phyloP scores from a whole-genome alignment of 306 rosid genomes.

The Pyrus bretschneideri region DNA sequence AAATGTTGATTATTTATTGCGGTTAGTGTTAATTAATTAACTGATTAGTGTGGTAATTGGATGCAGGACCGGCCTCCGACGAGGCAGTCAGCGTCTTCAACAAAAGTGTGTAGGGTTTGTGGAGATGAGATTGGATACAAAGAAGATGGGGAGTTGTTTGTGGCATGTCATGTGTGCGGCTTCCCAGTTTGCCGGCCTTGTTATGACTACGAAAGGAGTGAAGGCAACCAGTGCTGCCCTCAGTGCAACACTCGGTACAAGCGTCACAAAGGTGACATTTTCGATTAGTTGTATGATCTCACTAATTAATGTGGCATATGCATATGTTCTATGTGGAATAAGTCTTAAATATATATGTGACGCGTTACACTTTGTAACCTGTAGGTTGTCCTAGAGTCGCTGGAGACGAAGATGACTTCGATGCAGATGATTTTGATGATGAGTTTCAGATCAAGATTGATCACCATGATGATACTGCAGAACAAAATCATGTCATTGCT shows the following conservation, averaged over 20 bases:
- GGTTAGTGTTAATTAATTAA: not conserved
- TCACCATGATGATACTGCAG: conserved; percentile 20
- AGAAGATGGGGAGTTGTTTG: conserved; percentile 65
- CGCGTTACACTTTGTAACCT: not conserved
- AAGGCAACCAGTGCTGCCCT: conserved; percentile 82
- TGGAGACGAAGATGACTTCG: conserved; percentile 82
- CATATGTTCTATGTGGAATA: not conserved
- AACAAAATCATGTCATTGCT: conserved; percentile 15
- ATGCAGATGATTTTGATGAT: conserved; percentile 82
- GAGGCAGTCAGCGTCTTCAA: conserved; percentile 19
- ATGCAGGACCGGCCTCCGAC: conserved; percentile 42
- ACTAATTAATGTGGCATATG: not conserved
- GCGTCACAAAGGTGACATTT: conserved; percentile 60
- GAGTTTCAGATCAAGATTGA: conserved; percentile 59
- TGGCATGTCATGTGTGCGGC: conserved; percentile 73
- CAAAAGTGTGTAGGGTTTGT: conserved; percentile 65
- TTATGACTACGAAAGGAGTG: conserved; percentile 87
- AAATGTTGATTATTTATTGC: not conserved
- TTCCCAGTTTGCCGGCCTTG: conserved; percentile 93
- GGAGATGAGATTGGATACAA: conserved; percentile 78
- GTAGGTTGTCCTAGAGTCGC: conserved; percentile 82
- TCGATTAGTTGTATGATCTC: not conserved
- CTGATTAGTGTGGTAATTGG: not conserved
- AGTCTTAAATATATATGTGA: not conserved
- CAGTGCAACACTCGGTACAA: conserved; percentile 85